phyloP scores from a whole-genome alignment of 805 yeast genomes.

The Jamesozyma lodderae region DNA sequence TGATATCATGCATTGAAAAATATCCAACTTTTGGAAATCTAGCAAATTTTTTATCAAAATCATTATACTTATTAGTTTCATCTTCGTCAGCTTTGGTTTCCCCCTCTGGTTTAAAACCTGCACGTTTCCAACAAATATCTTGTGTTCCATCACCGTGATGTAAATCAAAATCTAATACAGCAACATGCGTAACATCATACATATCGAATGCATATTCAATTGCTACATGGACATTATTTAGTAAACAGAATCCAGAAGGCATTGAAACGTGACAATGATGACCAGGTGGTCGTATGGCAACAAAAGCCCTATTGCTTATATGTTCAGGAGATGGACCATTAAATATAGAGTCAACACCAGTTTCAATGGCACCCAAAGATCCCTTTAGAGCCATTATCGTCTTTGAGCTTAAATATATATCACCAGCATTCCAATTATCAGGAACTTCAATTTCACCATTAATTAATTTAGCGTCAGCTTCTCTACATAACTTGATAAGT shows the following conservation, averaged over 20 bases:
- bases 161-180: conserved; percentile 70
- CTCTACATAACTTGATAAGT: conserved; percentile 48
- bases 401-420: conserved; percentile 59
- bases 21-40: conserved; percentile 61
- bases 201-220: conserved; percentile 62
- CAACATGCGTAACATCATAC: conserved; percentile 68
- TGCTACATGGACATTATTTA: conserved; percentile 75
- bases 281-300: conserved; percentile 74
- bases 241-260: conserved; percentile 79
- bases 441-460: conserved; percentile 63
- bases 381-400: conserved; percentile 69
- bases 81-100: conserved; percentile 18
- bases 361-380: conserved; percentile 66
- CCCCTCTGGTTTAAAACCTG: conserved; percentile 32
- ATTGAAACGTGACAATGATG: conserved; percentile 76
- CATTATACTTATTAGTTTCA: conserved; percentile 29
- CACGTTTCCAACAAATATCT: conserved; percentile 75
- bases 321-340: conserved; percentile 28
- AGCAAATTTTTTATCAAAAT: conserved; percentile 36
- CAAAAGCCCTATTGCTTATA: conserved; percentile 44
- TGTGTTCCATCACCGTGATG: conserved; percentile 90
- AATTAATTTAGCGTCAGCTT: conserved; percentile 45
- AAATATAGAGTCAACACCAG: conserved; percentile 52
- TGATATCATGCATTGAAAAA: conserved; percentile 75
- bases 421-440: conserved; percentile 74